Base-by-base conservation (phyloP, 163 green algal species). In the Smithsoniella earleae region DNA sequence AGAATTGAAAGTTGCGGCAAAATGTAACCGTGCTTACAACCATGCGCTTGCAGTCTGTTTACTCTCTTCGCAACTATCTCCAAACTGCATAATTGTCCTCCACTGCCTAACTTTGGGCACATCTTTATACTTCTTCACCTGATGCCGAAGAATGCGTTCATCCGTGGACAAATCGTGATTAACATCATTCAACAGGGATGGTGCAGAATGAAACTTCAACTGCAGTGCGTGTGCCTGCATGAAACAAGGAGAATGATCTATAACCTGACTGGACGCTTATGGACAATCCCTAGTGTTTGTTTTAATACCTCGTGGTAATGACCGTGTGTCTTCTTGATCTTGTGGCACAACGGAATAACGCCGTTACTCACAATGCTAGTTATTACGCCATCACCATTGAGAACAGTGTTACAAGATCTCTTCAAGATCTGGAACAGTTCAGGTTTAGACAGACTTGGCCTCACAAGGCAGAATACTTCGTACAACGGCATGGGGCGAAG, bases 241-340 rank as follows among this genome's bases (percentile, higher is more conserved):
- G 40, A 10, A 49, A 49, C 13, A 49, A 49, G 40, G 10, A 22
- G 40, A 22, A 13, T 49, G 13, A 49, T 22, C 40, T 49, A 22
- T 22, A 49, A 49, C 10, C 40, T 13, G 13, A 10, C 13, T 22
- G 13, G 10, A 10, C 40, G 40, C 40, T 10, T 49, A 22, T 49
- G 40, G 10, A 13, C 13, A 22, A 13, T 13, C 40, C 10, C 10
- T 10, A 13, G 40, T 22, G 13, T 13, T 10, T 22, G 40, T 49
- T 28, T 37, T 38, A 4, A 34, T 13, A 69, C 58, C 58, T 69
- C 58, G 10, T 33, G 16, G 25, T 69, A 69, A 13, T 69, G 58
- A 30, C 58, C 58, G 16, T 69, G 58, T 45, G 58, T 69, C 25
- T 69, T 69, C 58, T 69, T 69, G 58, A 69, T 69, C 3, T 38